These are phyloP conservation scores for Nothophoma quercina DNA, from an alignment of 2,329 filamentous ascomycete genomes.

Conservation along the genomic window DNA sequence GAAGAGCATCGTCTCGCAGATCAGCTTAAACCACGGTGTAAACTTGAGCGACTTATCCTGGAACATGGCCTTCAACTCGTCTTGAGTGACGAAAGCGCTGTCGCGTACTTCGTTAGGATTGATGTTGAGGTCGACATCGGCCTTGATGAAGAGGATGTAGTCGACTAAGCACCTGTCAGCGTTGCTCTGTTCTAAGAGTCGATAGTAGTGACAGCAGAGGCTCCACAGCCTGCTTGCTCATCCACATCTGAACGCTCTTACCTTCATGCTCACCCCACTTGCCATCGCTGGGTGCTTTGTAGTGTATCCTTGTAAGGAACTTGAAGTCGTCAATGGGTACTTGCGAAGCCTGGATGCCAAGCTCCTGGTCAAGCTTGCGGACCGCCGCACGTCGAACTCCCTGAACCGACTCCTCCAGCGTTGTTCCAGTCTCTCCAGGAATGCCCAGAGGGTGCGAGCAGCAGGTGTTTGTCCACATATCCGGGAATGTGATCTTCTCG, in stretches of 20 bases:
- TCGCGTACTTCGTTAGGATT: constrained; percentile 91
- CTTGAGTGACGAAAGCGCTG: constrained; percentile 81
- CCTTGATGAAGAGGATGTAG: constrained; percentile 95
- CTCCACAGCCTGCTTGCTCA: background rate
- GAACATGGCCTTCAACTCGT: constrained; percentile 86
- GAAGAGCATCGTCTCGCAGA: constrained; percentile 96
- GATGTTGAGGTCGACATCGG: constrained; percentile 80
- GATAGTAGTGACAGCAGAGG: constrained; percentile 32
- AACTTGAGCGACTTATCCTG: constrained; percentile 81
- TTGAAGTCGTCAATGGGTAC: constrained; percentile 91
- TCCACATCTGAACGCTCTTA: constrained; percentile 56
- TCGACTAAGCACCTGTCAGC: constrained; percentile 69
- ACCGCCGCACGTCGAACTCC: constrained; percentile 92
- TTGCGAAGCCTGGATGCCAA: constrained; percentile 88
- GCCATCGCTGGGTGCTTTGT: constrained; percentile 94
- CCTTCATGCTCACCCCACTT: constrained; percentile 99
- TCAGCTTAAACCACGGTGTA: constrained; percentile 99
- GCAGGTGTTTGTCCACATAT: constrained; percentile 99
- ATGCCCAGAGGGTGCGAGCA: constrained; percentile 96
- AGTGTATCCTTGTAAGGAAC: constrained; percentile 96
- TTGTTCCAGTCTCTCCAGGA: constrained; percentile 86
- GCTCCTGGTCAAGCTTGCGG: constrained; percentile 91
- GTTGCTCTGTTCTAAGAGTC: background rate
- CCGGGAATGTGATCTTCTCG: constrained; percentile 99
- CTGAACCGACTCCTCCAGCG: constrained; percentile 78